These are phyloP conservation scores for Mangifera indica DNA, from an alignment of 345 rosid species.

Conservation along the genomic window DNA sequence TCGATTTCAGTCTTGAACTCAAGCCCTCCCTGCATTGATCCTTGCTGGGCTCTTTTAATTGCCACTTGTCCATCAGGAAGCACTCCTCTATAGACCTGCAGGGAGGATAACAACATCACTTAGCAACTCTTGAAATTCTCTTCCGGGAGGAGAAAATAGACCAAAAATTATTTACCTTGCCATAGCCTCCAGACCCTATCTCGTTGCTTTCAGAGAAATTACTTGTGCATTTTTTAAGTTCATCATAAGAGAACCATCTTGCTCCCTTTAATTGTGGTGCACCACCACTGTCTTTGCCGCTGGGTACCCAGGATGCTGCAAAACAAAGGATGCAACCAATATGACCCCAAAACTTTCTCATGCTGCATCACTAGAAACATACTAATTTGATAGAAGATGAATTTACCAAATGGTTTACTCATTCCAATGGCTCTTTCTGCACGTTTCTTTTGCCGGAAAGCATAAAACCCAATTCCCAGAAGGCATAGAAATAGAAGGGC, in stretches of 20 bases:
- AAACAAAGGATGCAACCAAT: constrained; percentile 5
- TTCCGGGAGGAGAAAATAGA: neutral
- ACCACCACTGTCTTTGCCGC: constrained; percentile 80
- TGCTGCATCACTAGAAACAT: neutral
- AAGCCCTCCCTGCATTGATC: neutral
- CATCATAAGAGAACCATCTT: constrained; percentile 90
- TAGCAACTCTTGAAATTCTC: too few relatives aligned
- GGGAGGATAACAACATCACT: too few relatives aligned
- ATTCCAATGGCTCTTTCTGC: constrained; percentile 86
- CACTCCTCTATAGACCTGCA: neutral
- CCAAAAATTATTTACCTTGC: constrained; percentile 50
- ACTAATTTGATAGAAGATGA: neutral
- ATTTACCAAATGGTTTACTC: constrained; percentile 84
- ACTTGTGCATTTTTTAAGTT: constrained; percentile 74
- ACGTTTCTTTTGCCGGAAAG: constrained; percentile 82
- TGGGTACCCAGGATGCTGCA: constrained; percentile 87
- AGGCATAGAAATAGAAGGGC: constrained; percentile 58
- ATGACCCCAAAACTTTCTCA: neutral
- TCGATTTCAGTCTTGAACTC: neutral
- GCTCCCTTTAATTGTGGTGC: constrained; percentile 96
- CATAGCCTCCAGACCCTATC: constrained; percentile 94
- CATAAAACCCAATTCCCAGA: constrained; percentile 63
- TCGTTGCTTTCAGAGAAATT: constrained; percentile 71
- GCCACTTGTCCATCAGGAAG: neutral
- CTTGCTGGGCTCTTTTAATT: neutral